phyloP scores from a whole-genome alignment of 495 filamentous ascomycete species.

The Aspergillus taichungensis region DNA sequence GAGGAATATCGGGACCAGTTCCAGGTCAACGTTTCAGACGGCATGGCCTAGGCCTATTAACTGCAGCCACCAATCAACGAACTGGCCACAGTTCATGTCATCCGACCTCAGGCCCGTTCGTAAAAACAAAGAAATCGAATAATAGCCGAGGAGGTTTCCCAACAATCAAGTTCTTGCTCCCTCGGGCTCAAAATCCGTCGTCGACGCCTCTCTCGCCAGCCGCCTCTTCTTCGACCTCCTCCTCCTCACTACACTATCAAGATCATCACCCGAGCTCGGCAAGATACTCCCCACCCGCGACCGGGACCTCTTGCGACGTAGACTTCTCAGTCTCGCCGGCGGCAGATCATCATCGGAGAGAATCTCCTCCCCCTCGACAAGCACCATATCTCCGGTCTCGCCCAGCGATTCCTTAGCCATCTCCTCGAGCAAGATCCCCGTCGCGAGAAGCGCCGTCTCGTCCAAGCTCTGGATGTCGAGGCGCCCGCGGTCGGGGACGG shows the following conservation, averaged over 20 bases:
- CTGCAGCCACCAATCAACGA: too few species aligned
- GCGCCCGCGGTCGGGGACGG: constrained; percentile 20
- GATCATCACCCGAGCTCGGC: constrained; percentile 18
- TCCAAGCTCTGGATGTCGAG: constrained; percentile 63
- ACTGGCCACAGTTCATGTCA: too few species aligned
- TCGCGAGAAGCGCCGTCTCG: constrained; percentile 71
- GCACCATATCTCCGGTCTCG: constrained; percentile 62
- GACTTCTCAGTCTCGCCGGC: background rate
- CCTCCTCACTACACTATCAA: constrained; percentile 12
- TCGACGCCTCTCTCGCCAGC: constrained; percentile 11
- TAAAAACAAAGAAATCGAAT: too few species aligned
- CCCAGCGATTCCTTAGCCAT: constrained; percentile 54
- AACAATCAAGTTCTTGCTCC: constrained; percentile 6
- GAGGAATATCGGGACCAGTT: too few species aligned
- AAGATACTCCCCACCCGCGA: constrained; percentile 10
- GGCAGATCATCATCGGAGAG: constrained; percentile 15
- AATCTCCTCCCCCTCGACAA: constrained; percentile 54
- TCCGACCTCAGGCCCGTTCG: too few species aligned
- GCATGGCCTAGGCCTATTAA: too few species aligned
- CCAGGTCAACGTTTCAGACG: too few species aligned
- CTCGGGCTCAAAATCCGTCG: constrained; percentile 22
- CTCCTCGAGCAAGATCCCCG: constrained; percentile 80
- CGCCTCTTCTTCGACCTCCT: constrained; percentile 21
- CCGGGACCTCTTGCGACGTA: constrained; percentile 13
- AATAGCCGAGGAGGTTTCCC: background rate